Base-by-base conservation (phyloP, 495 filamentous ascomycete species). In the Podospora tetraspora region DNA sequence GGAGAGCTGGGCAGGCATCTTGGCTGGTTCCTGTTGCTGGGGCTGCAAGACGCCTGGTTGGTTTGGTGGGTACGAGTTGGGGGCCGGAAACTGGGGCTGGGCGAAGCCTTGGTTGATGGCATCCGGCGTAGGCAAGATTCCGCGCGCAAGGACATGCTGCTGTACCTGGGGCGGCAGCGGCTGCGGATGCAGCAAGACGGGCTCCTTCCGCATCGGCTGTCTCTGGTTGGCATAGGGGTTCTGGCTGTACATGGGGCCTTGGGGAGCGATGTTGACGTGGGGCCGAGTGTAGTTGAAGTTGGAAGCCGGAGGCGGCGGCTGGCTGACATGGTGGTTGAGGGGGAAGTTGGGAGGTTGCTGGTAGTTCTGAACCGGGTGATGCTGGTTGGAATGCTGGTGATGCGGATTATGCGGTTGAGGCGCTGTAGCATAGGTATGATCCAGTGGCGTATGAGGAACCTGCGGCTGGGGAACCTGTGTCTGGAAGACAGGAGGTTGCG, bases 1-100 rank as follows among this genome's bases (percentile, higher is more conserved):
- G 10, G 79, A 90, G 56, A 92, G 81, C 71, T 89, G 89, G 52
- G 84, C 79, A 12, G 85, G 87, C 25, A 87, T 65, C 57, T 69
- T 74, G 85, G 43, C 6, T n/a, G 21, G 60, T 23, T 57, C 73
- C 86, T 52, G 88, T 84, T 69, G 85, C 80, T 34, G 87, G 85
- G 58, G 86, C 78, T 61, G 77, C 74, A 29, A 83, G 77, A 43
- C 82, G 79, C 71, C 82, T 78, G 24, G 76, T 72, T 69, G 29
- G 3, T 62, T 69, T 61, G 56, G 12, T 11, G 30, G 34, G n/a
- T 62, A 72, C 16, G 52, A 21, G 52, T 69, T 68, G 8, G 60
- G 64, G 24, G 16, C 43, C 62, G 81, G 76, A 64, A 37, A 62
- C 67, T 86, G 84, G 10, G 83, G 82, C 27, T 85, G 66, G 29